A percentile compares a stretch with the other conserved stretches of the same genome.
These are phyloP conservation scores for Draba incana DNA, from an alignment of 345 rosid species.

Conservation along the genomic window DNA sequence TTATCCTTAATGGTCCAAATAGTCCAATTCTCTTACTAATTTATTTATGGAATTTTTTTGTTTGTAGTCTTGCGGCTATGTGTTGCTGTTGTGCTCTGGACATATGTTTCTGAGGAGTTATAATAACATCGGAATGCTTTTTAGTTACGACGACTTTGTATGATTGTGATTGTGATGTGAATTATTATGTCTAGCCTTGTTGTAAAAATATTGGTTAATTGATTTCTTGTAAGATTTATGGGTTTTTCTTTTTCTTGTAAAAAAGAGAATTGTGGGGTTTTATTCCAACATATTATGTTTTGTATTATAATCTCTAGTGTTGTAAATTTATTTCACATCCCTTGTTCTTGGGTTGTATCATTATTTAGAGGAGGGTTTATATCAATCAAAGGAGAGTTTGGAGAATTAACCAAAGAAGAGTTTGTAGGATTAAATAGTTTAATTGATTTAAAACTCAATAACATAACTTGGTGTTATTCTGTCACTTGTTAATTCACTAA, in stretches of 20 bases:
- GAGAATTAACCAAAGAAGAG: no score
- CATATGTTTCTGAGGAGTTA: slow-evolving; percentile 34
- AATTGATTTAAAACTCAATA: no score
- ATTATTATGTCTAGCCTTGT: slow-evolving; percentile 13
- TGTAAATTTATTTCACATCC: background rate
- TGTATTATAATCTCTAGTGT: background rate
- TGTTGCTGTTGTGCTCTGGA: slow-evolving; percentile 45
- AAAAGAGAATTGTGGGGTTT: background rate
- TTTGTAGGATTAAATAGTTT: no score
- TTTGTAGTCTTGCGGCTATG: slow-evolving; percentile 42
- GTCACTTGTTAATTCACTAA: no score
- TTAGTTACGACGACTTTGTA: background rate
- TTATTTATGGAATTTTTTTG: background rate
- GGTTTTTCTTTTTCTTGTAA: background rate
- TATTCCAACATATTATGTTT: slow-evolving; percentile 4
- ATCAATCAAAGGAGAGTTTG: no score
- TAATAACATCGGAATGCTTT: background rate
- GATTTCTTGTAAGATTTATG: background rate
- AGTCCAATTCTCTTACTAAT: no score
- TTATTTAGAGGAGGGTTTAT: background rate
- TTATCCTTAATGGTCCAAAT: background rate
- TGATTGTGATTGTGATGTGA: slow-evolving; percentile 23
- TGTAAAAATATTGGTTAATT: slow-evolving; percentile 23
- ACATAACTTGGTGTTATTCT: no score
- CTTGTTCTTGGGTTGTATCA: background rate